phyloP scores from a whole-genome alignment of 805 yeast genomes.

The Metschnikowia hibisci region DNA sequence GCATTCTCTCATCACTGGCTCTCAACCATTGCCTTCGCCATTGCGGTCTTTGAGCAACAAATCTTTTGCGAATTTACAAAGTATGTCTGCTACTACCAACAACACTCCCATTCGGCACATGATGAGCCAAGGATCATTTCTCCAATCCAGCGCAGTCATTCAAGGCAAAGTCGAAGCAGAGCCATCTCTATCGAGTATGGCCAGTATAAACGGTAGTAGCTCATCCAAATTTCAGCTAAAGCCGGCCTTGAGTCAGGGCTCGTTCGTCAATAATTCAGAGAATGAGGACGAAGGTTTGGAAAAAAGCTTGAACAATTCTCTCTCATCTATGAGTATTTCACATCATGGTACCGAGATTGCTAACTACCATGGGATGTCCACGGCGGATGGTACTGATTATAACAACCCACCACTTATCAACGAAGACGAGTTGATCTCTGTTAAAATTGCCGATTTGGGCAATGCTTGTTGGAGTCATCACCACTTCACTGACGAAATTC shows the following conservation, averaged over 20 bases:
- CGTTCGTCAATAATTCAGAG: constrained; percentile 16
- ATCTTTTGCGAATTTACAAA: constrained; percentile 35
- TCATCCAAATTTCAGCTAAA: constrained; percentile 5
- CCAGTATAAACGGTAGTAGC: not conserved
- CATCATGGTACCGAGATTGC: constrained; percentile 19
- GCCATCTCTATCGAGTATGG: constrained; percentile 1
- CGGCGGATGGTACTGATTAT: constrained; percentile 5
- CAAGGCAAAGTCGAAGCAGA: not conserved
- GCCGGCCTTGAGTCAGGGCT: constrained; percentile 10
- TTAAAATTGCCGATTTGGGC: constrained; percentile 67
- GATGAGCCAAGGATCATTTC: constrained; percentile 20
- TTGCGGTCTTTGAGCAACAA: constrained; percentile 51
- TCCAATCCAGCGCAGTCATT: not conserved
- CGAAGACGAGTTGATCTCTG: constrained; percentile 45
- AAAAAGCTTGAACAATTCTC: constrained; percentile 33
- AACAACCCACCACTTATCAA: constrained; percentile 20
- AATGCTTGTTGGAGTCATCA: constrained; percentile 63
- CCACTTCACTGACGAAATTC: constrained; percentile 66
- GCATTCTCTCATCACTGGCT: constrained; percentile 78
- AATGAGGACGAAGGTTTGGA: constrained; percentile 18
- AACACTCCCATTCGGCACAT: constrained; percentile 35
- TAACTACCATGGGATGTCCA: constrained; percentile 8
- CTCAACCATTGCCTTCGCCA: constrained; percentile 92
- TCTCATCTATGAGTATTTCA: constrained; percentile 42
- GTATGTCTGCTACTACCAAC: constrained; percentile 33